Base-by-base conservation (phyloP, 2,329 filamentous ascomycete genomes). In the Talaromyces sp. region DNA sequence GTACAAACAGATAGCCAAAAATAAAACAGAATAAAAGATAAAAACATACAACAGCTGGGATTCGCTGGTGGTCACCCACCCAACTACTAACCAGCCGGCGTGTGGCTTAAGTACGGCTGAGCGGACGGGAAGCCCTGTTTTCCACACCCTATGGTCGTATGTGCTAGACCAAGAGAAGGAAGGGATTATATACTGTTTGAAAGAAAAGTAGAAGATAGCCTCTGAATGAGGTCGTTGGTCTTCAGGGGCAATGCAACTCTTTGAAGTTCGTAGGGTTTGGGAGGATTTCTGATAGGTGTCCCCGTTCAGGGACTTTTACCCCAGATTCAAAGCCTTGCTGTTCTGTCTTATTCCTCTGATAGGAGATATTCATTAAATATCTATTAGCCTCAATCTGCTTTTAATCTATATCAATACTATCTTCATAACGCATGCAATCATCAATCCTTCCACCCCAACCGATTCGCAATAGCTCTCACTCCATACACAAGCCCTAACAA, bases 401-500 rank as follows among this genome's bases (percentile, higher is more conserved):
- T 54, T 19, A 5, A 19, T 34, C 49, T 31, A 31, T 54, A 51
- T 27, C 11, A 34, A 34, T 31, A 31, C 6, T 2, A 31, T 19
- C 27, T 8, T 19, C 49, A 31, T 34, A 34, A 34, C 3, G 13
- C n/a, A 47, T 47, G 4, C 19, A 31, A 10, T n/a, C 7, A 19
- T 65, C 38, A 71, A 53, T 79, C 74, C 65, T 82, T 78, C 88
- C 87, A 90, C 19, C 74, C 76, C 81, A 84, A 84, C 68, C 83
- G 82, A 62, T 77, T 81, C 17, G 81, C 84, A 63, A 72, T 47
- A 79, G 82, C 88, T 69, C 83, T 88, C 10, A 91, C 83, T 0
- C 90, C 79, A 81, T 95, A 95, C 2, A 96, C 92, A 71, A 96
- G 76, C 0, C 82, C 88, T 10, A 97, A 73, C 67, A 96, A 75